Percentiles rank a stretch among this genome's conserved stretches.
Evolutionary conservation across 139 green algal genomes (phyloP).

Genomic region (Diplosphaera chodatii): DNA sequence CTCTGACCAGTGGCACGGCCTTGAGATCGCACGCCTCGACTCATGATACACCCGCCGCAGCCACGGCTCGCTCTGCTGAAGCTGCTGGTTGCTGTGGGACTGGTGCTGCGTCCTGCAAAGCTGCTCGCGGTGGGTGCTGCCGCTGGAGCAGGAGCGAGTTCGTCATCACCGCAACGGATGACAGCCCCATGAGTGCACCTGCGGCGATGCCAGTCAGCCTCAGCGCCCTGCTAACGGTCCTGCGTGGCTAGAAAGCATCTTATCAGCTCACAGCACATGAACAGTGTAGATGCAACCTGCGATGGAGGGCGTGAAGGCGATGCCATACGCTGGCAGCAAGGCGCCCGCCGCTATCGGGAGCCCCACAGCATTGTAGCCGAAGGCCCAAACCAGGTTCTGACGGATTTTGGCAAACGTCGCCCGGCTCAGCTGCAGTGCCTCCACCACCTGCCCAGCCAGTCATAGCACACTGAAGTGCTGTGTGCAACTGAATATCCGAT

Average conservation of each 20-base stretch:
- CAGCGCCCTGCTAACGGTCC: too few species aligned
- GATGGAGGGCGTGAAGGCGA: slow-evolving; percentile 50
- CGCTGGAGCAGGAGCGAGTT: slow-evolving; percentile 80
- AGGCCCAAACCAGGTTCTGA: slow-evolving; percentile 86
- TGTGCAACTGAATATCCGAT: too few species aligned
- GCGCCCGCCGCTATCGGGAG: slow-evolving; percentile 64
- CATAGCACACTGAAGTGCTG: background rate
- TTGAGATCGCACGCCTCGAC: too few species aligned
- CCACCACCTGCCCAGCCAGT: slow-evolving; percentile 60
- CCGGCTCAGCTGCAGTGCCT: slow-evolving; percentile 65
- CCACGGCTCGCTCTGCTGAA: too few species aligned
- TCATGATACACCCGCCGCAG: too few species aligned
- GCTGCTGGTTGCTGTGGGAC: background rate
- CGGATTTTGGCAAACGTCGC: slow-evolving; percentile 78
- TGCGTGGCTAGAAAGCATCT: too few species aligned
- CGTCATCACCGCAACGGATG: slow-evolving; percentile 71
- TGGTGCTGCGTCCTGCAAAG: background rate
- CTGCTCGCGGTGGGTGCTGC: background rate
- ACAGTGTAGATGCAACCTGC: slow-evolving; percentile 21
- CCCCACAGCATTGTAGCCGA: slow-evolving; percentile 80
- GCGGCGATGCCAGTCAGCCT: too few species aligned
- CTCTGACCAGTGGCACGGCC: too few species aligned
- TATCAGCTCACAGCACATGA: too few species aligned
- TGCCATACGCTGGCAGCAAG: slow-evolving; percentile 35
- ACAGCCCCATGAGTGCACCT: slow-evolving; percentile 80